These are phyloP conservation scores for Kwoniella sp. DNA, from an alignment of 768 basidiomycete species.

Conservation along the genomic window DNA sequence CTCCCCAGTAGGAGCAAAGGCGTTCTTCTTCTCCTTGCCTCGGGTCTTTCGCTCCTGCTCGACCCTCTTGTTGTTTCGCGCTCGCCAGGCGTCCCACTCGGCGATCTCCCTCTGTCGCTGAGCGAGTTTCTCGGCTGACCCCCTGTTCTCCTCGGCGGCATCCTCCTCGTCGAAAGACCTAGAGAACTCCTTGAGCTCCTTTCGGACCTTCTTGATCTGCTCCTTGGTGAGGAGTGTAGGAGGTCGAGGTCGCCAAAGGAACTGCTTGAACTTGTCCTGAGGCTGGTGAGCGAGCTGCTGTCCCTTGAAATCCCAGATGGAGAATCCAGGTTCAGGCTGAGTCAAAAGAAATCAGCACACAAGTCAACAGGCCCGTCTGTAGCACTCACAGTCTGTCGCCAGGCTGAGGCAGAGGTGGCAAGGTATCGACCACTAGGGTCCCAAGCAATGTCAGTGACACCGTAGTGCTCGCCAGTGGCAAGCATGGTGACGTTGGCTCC, in stretches of 20 bases:
- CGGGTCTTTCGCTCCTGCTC: conserved; percentile 57
- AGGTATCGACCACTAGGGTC: conserved; percentile 93
- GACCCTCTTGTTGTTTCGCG: conserved; percentile 63
- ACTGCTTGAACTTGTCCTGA: conserved; percentile 94
- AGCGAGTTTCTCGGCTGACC: conserved; percentile 87
- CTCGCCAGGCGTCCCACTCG: conserved; percentile 98
- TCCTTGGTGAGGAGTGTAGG: conserved; percentile 79
- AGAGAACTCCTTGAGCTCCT: conserved; percentile 86
- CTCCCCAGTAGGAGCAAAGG: conserved; percentile 34
- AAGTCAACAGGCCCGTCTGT: not conserved
- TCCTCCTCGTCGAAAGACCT: conserved; percentile 94
- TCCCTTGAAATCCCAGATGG: conserved; percentile 98
- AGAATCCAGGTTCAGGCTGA: conserved; percentile 92
- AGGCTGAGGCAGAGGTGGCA: conserved; percentile 86
- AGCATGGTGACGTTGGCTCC: conserved; percentile 80
- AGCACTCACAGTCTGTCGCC: conserved; percentile 78
- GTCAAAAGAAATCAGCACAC: not conserved
- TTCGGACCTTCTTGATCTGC: conserved; percentile 76
- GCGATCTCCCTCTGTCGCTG: conserved; percentile 85
- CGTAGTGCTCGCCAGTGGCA: conserved; percentile 87
- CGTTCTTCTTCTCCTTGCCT: conserved; percentile 46
- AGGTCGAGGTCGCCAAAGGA: conserved; percentile 97
- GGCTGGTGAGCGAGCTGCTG: conserved; percentile 78
- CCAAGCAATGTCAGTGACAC: conserved; percentile 97
- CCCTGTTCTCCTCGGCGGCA: conserved; percentile 87